Base-by-base conservation (phyloP, 306 rosid species). In the Bauhinia variegata region DNA sequence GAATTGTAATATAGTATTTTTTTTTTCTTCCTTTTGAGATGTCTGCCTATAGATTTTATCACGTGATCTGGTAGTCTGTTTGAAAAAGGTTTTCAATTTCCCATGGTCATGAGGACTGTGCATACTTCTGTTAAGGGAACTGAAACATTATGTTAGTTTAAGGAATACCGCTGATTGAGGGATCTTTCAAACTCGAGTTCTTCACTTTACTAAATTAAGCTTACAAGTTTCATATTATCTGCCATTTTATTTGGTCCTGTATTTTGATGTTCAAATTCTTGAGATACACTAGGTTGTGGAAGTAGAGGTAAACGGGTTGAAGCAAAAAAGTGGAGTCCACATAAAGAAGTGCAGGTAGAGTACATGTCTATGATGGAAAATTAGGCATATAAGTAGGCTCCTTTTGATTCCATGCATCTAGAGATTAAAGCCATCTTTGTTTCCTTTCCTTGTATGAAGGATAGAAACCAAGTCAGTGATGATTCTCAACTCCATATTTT, bases 331-430 rank as follows among this genome's bases (percentile, higher is more conserved):
- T 78, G 96, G 98, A 50, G 97, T 93, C 59, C 96, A 54, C 60
- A 88, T 93, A 79, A 93, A 86, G 82, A 93, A 89, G 19, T 90
- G 97, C 97, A 88, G 97, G 96, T 92, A 82, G 36, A 57, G 44
- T 68, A 48, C 37, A 15, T 70, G 62, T 34, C 68, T 65, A 30
- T 55, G 13, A 55, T 44, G 41, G 52, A 28, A 34, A 52, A 31
- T 63, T 68, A 41, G 58, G 46, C 15, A 3, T 42, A 15, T 43
- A 8, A 58, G 9, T 36, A 34, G 7, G 16, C 14, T 56, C 10
- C 65, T 13, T 41, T 30, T 2, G 18, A 12, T 58, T 38, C 19
- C 43, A 62, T 47, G 4, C 30, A 14, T 34, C 17, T 39, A 34
- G 23, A 65, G 12, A 23, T 23, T 23, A 23, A 2, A 23, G 28